phyloP scores from a whole-genome alignment of 1,284 basidiomycete species.

The Fomitopsis palustris region DNA sequence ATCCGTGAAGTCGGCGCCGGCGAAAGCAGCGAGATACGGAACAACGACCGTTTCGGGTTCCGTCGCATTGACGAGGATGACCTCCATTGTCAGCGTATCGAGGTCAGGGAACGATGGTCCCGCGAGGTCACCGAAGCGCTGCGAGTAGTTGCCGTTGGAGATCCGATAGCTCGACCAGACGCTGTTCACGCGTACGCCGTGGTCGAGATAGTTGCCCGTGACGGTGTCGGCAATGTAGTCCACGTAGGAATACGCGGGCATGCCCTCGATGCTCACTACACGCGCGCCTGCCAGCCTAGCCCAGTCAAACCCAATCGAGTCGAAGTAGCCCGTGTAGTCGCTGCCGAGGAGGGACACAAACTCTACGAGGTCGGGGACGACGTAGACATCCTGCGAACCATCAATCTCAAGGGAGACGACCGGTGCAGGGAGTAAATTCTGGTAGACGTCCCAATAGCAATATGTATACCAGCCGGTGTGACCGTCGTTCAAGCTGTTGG shows the following conservation, averaged over 20 bases:
- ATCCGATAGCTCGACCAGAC: slow-evolving; percentile 61
- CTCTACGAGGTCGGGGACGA: slow-evolving; percentile 44
- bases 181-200: slow-evolving; percentile 60
- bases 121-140: slow-evolving; percentile 59
- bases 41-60: slow-evolving; percentile 46
- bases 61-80: slow-evolving; percentile 46
- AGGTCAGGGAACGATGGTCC: slow-evolving; percentile 48
- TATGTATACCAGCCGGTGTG: slow-evolving; percentile 61
- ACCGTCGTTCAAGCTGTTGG: slow-evolving; percentile 57
- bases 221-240: slow-evolving; percentile 53
- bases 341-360: slow-evolving; percentile 17
- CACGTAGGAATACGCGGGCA: slow-evolving; percentile 53
- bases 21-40: slow-evolving; percentile 49
- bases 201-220: slow-evolving; percentile 61
- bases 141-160: slow-evolving; percentile 41
- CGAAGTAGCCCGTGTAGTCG: slow-evolving; percentile 46
- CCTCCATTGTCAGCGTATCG: slow-evolving; percentile 36
- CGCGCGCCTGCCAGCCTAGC: slow-evolving; percentile 56
- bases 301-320: slow-evolving; percentile 52
- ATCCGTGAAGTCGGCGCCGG: slow-evolving; percentile 50
- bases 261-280: slow-evolving; percentile 51
- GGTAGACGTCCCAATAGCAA: slow-evolving; percentile 51
- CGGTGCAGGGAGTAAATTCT: slow-evolving; percentile 58
- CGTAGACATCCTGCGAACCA: slow-evolving; percentile 50
- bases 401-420: slow-evolving; percentile 51